phyloP scores from a whole-genome alignment of 1,139 yeast species.

The Magnusiomyces tetraspermus region DNA sequence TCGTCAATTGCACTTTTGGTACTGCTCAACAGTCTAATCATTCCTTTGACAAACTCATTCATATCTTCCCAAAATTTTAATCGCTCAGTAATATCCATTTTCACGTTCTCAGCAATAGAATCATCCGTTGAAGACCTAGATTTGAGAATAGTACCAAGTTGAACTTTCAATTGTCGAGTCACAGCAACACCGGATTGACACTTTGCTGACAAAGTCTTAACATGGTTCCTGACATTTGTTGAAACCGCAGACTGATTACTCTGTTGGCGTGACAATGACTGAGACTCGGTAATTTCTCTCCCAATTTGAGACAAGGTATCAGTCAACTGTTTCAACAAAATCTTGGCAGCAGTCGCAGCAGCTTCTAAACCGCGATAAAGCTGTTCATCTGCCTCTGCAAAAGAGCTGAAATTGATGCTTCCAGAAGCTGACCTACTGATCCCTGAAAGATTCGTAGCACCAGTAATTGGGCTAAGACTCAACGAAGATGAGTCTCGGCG shows the following conservation, averaged over 20 bases:
- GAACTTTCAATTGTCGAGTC: constrained; percentile 55
- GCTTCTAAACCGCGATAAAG: constrained; percentile 62
- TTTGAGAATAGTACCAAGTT: constrained; percentile 34
- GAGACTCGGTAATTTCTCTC: constrained; percentile 29
- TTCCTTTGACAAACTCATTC: constrained; percentile 70
- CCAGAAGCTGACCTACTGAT: background rate
- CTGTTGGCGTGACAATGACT: background rate
- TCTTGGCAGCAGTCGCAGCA: constrained; percentile 70
- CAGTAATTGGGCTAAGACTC: background rate
- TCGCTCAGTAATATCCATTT: constrained; percentile 41
- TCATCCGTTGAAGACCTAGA: background rate
- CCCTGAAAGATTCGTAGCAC: constrained; percentile 5
- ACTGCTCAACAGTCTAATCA: constrained; percentile 71
- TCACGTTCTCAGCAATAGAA: background rate
- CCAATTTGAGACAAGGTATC: constrained; percentile 64
- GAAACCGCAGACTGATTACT: constrained; percentile 30
- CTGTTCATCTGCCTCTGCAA: constrained; percentile 58
- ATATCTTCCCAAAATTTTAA: constrained; percentile 78
- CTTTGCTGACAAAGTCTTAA: constrained; percentile 69
- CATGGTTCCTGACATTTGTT: constrained; percentile 35
- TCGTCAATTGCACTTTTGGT: constrained; percentile 78
- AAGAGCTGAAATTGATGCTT: constrained; percentile 1
- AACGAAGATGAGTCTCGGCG: background rate
- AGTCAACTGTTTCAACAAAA: constrained; percentile 69
- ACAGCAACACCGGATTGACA: constrained; percentile 75